These are phyloP conservation scores for Gentiana straminea DNA, from an alignment of 257 asterid genomes.

Conservation along the genomic window DNA sequence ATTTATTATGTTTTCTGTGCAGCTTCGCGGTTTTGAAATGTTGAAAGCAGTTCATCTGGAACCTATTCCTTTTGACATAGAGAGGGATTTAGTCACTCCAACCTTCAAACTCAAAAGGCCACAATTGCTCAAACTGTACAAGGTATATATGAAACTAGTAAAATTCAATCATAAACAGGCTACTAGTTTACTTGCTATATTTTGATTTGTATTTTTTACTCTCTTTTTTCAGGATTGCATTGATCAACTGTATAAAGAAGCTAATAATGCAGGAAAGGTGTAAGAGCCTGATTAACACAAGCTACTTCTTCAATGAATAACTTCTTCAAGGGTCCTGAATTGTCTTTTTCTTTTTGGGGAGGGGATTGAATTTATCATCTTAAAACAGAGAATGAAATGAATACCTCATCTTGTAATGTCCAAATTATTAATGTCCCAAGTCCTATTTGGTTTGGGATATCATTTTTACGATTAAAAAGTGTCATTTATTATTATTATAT, in stretches of 20 bases:
- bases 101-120: constrained; percentile 92
- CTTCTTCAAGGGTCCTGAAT: no score
- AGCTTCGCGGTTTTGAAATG: constrained; percentile 93
- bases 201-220: not conserved
- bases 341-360: not conserved
- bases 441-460: no score
- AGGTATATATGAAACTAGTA: constrained; percentile 28
- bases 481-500: no score
- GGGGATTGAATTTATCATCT: not conserved
- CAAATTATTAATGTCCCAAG: no score
- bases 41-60: constrained; percentile 61
- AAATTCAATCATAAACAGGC: not conserved
- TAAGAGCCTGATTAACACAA: constrained; percentile 4
- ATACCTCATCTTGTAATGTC: no score
- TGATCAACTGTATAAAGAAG: constrained; percentile 61
- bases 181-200: not conserved
- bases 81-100: constrained; percentile 72
- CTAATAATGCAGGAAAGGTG: constrained; percentile 31
- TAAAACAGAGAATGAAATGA: no score
- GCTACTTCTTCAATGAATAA: not conserved
- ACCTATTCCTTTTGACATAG: constrained; percentile 65
- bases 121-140: constrained; percentile 56
- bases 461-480: no score
- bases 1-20: constrained; percentile 2
- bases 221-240: constrained; percentile 41